Conservation (phyloP, 2,329 filamentous ascomycete genomes). For the Parafenestella ontariensis region DNA sequence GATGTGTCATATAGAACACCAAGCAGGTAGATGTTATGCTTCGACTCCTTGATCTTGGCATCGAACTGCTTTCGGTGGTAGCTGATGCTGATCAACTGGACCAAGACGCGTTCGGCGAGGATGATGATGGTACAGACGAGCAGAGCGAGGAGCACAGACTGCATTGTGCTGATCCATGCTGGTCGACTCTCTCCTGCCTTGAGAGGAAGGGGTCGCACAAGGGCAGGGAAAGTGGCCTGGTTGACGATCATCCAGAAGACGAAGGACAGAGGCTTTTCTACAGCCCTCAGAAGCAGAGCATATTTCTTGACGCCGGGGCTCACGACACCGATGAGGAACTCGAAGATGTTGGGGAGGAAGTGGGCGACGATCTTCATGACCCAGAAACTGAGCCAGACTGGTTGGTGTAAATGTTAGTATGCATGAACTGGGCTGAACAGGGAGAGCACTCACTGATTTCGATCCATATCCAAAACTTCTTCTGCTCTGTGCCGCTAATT, state of each 20-base stretch:
- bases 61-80: constrained; percentile 87
- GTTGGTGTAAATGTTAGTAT: constrained; percentile 11
- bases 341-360: constrained; percentile 65
- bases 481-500: constrained; percentile 63
- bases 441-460: constrained; percentile 58
- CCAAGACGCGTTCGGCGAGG: constrained; percentile 77
- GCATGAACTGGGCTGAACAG: not conserved
- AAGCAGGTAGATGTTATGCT: constrained; percentile 82
- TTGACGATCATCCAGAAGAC: constrained; percentile 67
- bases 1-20: constrained; percentile 91
- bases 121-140: constrained; percentile 74
- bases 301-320: constrained; percentile 71
- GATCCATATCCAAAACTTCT: constrained; percentile 71
- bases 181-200: constrained; percentile 6
- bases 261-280: constrained; percentile 68
- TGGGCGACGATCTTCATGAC: constrained; percentile 66
- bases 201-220: constrained; percentile 19
- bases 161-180: constrained; percentile 64
- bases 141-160: constrained; percentile 69
- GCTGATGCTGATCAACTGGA: constrained; percentile 83
- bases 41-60: constrained; percentile 84
- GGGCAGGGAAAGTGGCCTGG: constrained; percentile 65
- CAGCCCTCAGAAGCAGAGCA: constrained; percentile 62
- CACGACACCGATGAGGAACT: constrained; percentile 67
- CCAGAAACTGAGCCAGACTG: constrained; percentile 69